Evolutionary conservation across 176 grass and related monocot species (phyloP), one percentile per base, ranked within the genome.

Genomic region (Bromus sterilis): DNA sequence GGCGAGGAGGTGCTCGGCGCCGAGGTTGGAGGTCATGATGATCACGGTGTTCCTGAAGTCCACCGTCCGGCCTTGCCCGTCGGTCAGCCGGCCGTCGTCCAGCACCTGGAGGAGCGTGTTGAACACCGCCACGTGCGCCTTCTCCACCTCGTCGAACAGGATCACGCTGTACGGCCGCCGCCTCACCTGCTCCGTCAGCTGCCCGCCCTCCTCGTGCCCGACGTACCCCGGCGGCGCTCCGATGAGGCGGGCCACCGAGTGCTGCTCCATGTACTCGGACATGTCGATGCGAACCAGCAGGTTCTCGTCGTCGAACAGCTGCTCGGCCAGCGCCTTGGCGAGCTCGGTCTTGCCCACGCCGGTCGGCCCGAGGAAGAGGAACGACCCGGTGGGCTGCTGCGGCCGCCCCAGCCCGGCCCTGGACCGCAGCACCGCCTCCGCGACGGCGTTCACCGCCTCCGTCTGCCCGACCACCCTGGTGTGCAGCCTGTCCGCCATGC

Each of bases 11-110:
- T 95, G 90, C 79, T 98, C 90, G 18, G 95, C 95, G 23, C 95
- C 95, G n/a, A 98, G 90, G 86, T 98, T 98, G 11, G 95, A 98
- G 0, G 95, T 98, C 95, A 98, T 93, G 82, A 98, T 95, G 62
- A 98, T 94, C 21, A 98, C 95, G 1, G 95, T 91, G 88, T 98
- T 98, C 56, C 88, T 86, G 84, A 95, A 98, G 80, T 98, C 95
- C 42, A 98, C 95, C 0, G 88, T 98, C 49, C 95, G 64, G 48
- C 95, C 95, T 86, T 95, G 95, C 15, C 95, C 92, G 28, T 98
- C 95, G 0, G 95, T 98, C 12, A 98, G 75, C 77, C 95, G 86
- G 3, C 95, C 95, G 11, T 98, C 95, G 32, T 98, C 95, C 13
- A 98, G 90, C 8, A 98, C 95, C 76, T 98, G 95, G 53, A 98